Evolutionary conservation across 441 rosid species (phyloP).

Genomic region (Aleurites moluccanus): DNA sequence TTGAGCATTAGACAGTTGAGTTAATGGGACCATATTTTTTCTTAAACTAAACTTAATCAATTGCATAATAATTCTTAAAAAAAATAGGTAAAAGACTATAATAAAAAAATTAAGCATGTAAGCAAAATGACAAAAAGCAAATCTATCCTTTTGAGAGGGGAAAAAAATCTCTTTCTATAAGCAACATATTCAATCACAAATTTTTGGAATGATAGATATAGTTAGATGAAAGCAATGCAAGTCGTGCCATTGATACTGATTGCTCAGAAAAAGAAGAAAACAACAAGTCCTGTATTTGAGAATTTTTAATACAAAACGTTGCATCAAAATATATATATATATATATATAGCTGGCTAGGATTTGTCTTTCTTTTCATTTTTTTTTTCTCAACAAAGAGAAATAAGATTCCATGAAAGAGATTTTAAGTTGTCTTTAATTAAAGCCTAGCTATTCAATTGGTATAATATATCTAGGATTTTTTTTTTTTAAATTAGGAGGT

Average conservation of each 20-base stretch:
- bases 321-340: neutral
- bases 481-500: no score
- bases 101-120: neutral
- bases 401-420: no score
- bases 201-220: neutral
- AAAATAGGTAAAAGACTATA: neutral
- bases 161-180: neutral
- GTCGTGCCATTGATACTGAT: neutral
- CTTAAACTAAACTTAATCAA: no score
- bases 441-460: no score
- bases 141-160: neutral
- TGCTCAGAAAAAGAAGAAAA: slow-evolving; percentile 3
- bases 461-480: no score
- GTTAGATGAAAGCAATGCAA: slow-evolving; percentile 4
- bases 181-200: neutral
- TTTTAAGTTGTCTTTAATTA: no score
- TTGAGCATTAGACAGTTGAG: no score
- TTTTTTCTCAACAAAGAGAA: no score
- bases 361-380: no score
- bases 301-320: neutral
- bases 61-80: no score
- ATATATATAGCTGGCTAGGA: no score
- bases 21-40: no score
- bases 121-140: neutral
- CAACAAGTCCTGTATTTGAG: neutral